Evolutionary conservation across 495 filamentous ascomycete genomes (phyloP), one percentile per base, ranked within the genome.

Genomic region (Penicillium coffeae): DNA sequence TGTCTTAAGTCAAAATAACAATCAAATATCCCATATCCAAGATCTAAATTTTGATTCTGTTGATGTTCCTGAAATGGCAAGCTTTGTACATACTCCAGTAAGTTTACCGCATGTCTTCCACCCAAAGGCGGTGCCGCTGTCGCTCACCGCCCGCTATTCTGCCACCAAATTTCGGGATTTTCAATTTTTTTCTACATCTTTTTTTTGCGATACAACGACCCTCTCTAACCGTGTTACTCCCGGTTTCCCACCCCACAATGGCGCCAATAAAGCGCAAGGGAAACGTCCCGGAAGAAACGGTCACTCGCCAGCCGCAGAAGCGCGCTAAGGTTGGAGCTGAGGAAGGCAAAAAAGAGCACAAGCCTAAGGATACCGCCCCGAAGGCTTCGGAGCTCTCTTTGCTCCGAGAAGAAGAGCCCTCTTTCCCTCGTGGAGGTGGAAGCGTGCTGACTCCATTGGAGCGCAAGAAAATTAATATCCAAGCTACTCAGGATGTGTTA

Each of bases 391-490:
- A 70, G 50, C 60, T 74, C 39, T 77, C 78, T 20, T 58, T 80
- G 12, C 56, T 84, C 41, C 83, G 82, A 56, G 84, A 89, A 50
- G 92, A 96, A 42, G 93, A 96, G 56, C 80, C 81, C 3, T 70
- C 90, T 21, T 98, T 98, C 62, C 93, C 94, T 61, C 82, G 93
- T 74, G 93, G 93, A 45, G 94, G 93, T 46, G 93, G 79, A 12
- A 93, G 89, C 63, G 77, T 94, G 38, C 72, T 98, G 66, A 95
- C 93, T 7, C 90, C 93, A 19, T 76, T 98, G 42, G 93, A 98
- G 64, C 84, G 93, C 55, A 96, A 95, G 71, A 88, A 97, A 67
- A 96, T 98, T 56, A 87, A 93, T 58, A 88, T 93, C 50, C 86
- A 97, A 67, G 93, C 93, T 21, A 90, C 83, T 54, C 82, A 84